Base-by-base conservation (phyloP, 1,284 basidiomycete species). In the Ganoderma leucocontextum region DNA sequence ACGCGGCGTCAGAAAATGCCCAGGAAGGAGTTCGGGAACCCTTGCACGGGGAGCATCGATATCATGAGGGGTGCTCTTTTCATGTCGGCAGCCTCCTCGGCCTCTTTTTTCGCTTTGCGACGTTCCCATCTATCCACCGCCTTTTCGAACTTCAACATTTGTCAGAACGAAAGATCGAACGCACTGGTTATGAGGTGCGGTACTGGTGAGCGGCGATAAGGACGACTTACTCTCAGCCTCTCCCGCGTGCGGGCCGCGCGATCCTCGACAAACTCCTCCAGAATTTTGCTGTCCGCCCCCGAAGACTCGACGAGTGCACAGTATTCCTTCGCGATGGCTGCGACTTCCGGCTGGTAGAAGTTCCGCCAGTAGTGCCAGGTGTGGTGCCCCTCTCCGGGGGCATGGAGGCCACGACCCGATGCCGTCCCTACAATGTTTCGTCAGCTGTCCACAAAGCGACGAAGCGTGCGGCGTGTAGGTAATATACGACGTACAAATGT, bases 331-430 rank as follows among this genome's bases (percentile, higher is more conserved):
- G 33, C 39, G 8, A 47, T 12, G 15, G 38, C 13, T n/a, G 17
- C 19, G 33, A 64, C 35, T n/a, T 64, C 63, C 17, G 63, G 55
- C 25, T 64, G 42, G 41, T 64, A 59, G 42, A 44, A 64, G 2
- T 63, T 63, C 17, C 4, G 4, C 8, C 25, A 29, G 29, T 29
- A 29, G 29, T 29, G n/a, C 3, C 25, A 2, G 22, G 22, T 10
- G 8, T 63, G 47, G 8, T 53, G 33, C 6, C n/a, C 6, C 6
- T 25, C 53, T 6, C 9, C 53, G 6, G n/a, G 29, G 29, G 29
- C 2, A 29, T 1, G 29, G 29, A 2, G 29, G 29, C 29, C 29
- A 29, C 29, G 29, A 29, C 2, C 29, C 29, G 2, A 29, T 29
- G 29, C 29, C 29, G 13, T 7, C n/a, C 25, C 12, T 55, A 4